Percentiles rank a stretch among this genome's conserved stretches.
phyloP scores from a whole-genome alignment of 2,329 filamentous ascomycete species.

The Dactylonectria macrodidyma region DNA sequence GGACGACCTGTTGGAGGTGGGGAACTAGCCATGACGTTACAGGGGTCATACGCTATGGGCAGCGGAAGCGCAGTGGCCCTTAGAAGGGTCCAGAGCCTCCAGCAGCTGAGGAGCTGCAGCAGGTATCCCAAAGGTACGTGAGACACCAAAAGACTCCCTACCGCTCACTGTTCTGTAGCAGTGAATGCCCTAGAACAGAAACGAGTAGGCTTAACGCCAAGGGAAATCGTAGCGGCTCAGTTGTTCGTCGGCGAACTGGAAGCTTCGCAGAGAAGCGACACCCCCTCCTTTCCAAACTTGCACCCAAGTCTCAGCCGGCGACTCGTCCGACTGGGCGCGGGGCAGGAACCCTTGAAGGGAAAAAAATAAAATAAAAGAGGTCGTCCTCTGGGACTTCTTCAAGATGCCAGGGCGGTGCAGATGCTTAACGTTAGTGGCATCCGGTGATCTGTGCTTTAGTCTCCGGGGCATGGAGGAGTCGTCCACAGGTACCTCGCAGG shows the following conservation, averaged over 20 bases:
- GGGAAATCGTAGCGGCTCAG: neutral
- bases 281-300: neutral
- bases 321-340: constrained; percentile 17
- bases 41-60: constrained; percentile 6
- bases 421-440: constrained; percentile 1
- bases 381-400: constrained; percentile 1
- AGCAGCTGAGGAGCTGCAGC: no score
- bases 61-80: neutral
- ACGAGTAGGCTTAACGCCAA: neutral
- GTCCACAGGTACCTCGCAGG: neutral
- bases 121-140: neutral
- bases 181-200: neutral
- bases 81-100: neutral
- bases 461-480: neutral
- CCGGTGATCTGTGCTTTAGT: constrained; percentile 12
- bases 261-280: neutral
- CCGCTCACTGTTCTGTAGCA: neutral
- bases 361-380: constrained; percentile 11
- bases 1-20: constrained; percentile 1
- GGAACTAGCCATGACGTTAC: constrained; percentile 8
- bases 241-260: neutral
- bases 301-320: constrained; percentile 11
- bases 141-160: neutral
- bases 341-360: constrained; percentile 1
- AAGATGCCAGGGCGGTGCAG: neutral